These are phyloP conservation scores for Verticillium alfalfae DNA, from an alignment of 2,329 filamentous ascomycete genomes.

Conservation along the genomic window DNA sequence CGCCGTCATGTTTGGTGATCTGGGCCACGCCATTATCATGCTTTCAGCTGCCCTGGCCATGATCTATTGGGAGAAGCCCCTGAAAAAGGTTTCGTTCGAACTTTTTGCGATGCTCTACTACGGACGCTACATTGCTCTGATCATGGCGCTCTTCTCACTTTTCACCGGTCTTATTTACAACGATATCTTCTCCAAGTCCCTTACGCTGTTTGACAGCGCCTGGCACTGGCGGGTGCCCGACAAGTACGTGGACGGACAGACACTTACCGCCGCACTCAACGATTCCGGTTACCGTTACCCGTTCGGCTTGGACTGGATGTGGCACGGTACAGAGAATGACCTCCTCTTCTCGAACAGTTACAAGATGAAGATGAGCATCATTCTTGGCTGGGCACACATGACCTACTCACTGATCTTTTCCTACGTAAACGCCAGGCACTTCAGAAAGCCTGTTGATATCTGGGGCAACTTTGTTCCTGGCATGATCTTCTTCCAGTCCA, in stretches of 20 bases:
- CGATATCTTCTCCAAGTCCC: slow-evolving; percentile 89
- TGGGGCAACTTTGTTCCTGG: slow-evolving; percentile 96
- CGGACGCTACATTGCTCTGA: slow-evolving; percentile 94
- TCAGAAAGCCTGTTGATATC: slow-evolving; percentile 91
- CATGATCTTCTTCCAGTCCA: slow-evolving; percentile 99
- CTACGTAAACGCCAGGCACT: slow-evolving; percentile 89
- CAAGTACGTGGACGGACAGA: slow-evolving; percentile 58
- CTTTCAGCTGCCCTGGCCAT: slow-evolving; percentile 76
- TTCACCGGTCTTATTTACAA: slow-evolving; percentile 98
- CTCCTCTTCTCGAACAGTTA: slow-evolving; percentile 96
- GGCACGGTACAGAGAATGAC: slow-evolving; percentile 94
- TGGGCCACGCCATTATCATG: slow-evolving; percentile 91
- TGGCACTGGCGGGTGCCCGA: slow-evolving; percentile 75
- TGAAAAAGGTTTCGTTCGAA: slow-evolving; percentile 91
- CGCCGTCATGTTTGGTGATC: slow-evolving; percentile 99
- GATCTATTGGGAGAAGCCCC: slow-evolving; percentile 92
- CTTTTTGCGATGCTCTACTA: slow-evolving; percentile 98
- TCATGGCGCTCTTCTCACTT: slow-evolving; percentile 97
- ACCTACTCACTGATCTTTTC: slow-evolving; percentile 94
- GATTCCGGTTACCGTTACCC: slow-evolving; percentile 76
- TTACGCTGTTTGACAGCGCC: slow-evolving; percentile 82
- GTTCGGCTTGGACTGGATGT: slow-evolving; percentile 91
- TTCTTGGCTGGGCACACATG: slow-evolving; percentile 97
- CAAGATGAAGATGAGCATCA: slow-evolving; percentile 99
- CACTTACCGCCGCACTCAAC: slow-evolving; percentile 63